Evolutionary conservation across 2,329 filamentous ascomycete genomes (phyloP), one percentile per base, ranked within the genome.

Genomic region (Colletotrichum sp.): DNA sequence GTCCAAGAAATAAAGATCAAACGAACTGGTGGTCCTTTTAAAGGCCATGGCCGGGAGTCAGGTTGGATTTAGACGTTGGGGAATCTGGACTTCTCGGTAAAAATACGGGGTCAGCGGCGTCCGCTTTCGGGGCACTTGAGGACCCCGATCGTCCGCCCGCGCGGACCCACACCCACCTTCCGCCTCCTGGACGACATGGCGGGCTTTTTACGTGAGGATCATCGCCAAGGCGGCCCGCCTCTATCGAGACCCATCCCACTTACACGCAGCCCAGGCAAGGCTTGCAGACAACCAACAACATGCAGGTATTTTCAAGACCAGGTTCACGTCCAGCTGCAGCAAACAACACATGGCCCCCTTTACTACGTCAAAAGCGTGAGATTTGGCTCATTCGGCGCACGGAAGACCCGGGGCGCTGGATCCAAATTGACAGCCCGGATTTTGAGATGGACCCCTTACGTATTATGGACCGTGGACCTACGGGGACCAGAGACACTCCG

Each of bases 391-490:
- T 75, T 57, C 48, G 30, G 61, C 48, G 26, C 34, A 52, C 64
- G 70, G 73, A 73, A 67, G 64, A 73, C 64, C 73, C 73, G 70
- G 73, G 30, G 39, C 32, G 55, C 34, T 64, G 69, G 69, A 59
- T 68, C 57, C 32, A 73, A 68, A 18, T 39, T 72, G 64, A 64
- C 24, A 43, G 63, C 24, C 65, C 73, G 73, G 69, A 57, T 73
- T 63, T 39, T 72, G 55, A 75, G 70, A 75, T 75, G 69, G 73
- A 73, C 70, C 70, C 70, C 73, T 72, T 72, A 28, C 64, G 63
- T 73, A 36, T 57, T 67, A 65, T 65, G 63, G 34, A 34, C 26
- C 57, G 39, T 72, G 43, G 73, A 30, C 55, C 60, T 12, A 64
- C 69, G 70, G 73, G 64, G 57, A 67, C 69, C 48, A 67, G 36